Percentiles rank a stretch among this genome's conserved stretches.
Evolutionary conservation across 78 protist species (phyloP).

Genomic region (Polysphondylium violaceum): DNA sequence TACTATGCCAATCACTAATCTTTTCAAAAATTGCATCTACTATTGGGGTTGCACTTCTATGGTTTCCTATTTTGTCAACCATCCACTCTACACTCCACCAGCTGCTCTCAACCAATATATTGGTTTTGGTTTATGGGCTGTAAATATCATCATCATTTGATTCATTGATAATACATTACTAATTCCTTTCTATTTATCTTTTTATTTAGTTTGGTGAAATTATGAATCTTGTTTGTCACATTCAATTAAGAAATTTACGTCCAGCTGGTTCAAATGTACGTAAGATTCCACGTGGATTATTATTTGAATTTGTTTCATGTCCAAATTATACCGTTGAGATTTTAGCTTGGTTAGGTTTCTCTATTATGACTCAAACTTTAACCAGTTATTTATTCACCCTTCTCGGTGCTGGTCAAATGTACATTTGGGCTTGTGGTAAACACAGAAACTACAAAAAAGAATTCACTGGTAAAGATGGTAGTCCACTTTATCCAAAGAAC

Average conservation of each 20-base stretch:
- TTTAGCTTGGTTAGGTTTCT: slow-evolving; percentile 87
- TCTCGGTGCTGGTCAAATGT: slow-evolving; percentile 90
- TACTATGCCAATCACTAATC: slow-evolving; percentile 90
- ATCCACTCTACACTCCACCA: slow-evolving; percentile 82
- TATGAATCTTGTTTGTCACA: slow-evolving; percentile 75
- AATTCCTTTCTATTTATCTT: background rate
- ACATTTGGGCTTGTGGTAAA: slow-evolving; percentile 89
- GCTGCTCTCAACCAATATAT: background rate
- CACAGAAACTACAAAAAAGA: slow-evolving; percentile 80
- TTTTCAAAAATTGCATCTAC: slow-evolving; percentile 88
- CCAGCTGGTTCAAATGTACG: slow-evolving; percentile 82
- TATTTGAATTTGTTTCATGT: slow-evolving; percentile 87
- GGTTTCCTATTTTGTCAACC: slow-evolving; percentile 82
- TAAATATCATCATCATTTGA: slow-evolving; percentile 3
- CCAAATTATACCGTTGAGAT: slow-evolving; percentile 93
- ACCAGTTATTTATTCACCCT: slow-evolving; percentile 80
- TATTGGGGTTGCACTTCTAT: slow-evolving; percentile 89
- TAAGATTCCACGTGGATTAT: slow-evolving; percentile 78
- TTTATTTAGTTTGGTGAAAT: slow-evolving; percentile 62
- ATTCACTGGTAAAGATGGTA: slow-evolving; percentile 42
- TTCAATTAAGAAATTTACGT: slow-evolving; percentile 85
- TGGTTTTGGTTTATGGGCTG: slow-evolving; percentile 34
- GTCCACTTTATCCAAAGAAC: slow-evolving; percentile 72
- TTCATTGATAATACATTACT: background rate
- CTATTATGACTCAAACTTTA: slow-evolving; percentile 76